Base-by-base conservation (phyloP, 352 stramenopile genomes). In the Globisporangium perplexum region DNA sequence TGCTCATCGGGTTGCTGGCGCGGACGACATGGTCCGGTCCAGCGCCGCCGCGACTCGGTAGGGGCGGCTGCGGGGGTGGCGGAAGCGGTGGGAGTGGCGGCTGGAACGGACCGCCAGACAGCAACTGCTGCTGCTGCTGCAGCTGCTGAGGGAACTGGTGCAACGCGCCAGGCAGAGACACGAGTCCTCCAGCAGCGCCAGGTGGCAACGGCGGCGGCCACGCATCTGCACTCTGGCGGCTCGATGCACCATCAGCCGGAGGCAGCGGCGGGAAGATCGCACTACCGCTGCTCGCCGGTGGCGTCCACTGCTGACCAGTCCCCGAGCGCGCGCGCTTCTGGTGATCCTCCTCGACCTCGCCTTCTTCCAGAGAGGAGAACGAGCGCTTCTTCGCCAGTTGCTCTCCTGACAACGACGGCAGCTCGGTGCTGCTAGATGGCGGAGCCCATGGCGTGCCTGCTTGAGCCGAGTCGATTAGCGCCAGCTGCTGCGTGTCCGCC, bases 1-100 rank as follows among this genome's bases (percentile, higher is more conserved):
- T 81, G 8, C 67, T 87, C 70, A 92, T 83, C 7, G 66, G 68
- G 62, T 88, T 88, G 15, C 59, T 61, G 18, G 80, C 23, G 10
- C n/a, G 47, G 23, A 63, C 1, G n/a, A 63, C 46, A 22, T 58
- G 57, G 22, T 63, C 57, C 7, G 36, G 35, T 7, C 17, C 24
- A 2, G 28, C 15, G 14, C 5, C 17, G 17, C 3, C 41, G 43
- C 20, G 48, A 41, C 7, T 57, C 20, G 30, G 5, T 12, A 18
- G 18, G 38, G 39, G 46, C 17, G 28, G 26, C n/a, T 26, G 36
- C 18, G 49, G 22, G 14, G 17, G 48, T 4, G 30, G 38, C 7
- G 50, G 50, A 8, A 47, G 38, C 18, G 38, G 50, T n/a, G 50
- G 50, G 4, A 48, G 20, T 1, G 36, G 45, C 10, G 45, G 55